Conservation (phyloP, 805 yeast genomes). For the Metschnikowia henanensis region DNA sequence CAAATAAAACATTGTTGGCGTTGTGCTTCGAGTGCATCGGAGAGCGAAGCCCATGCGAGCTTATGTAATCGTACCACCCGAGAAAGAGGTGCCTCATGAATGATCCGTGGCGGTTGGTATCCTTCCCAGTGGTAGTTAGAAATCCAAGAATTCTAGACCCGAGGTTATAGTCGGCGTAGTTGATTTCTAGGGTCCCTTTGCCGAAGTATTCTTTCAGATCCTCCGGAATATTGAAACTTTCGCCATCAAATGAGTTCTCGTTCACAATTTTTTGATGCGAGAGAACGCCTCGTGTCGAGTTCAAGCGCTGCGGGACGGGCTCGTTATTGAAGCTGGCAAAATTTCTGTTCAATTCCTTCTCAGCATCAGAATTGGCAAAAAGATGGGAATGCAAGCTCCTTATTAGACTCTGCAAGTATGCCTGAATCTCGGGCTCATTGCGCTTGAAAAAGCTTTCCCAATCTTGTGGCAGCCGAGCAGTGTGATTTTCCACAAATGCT, state of each 20-base stretch:
- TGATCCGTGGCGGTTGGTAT: slow-evolving; percentile 15
- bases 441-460: slow-evolving; percentile 28
- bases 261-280: slow-evolving; percentile 7
- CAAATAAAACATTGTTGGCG: slow-evolving; percentile 39
- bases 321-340: slow-evolving; percentile 25
- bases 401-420: slow-evolving; percentile 8
- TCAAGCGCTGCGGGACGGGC: slow-evolving; percentile 25
- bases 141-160: slow-evolving; percentile 44
- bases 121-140: slow-evolving; percentile 28
- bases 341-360: slow-evolving; percentile 21
- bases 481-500: slow-evolving; percentile 31
- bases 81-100: slow-evolving; percentile 28
- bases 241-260: slow-evolving; percentile 10
- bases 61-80: slow-evolving; percentile 43
- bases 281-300: slow-evolving; percentile 26
- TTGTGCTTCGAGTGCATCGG: slow-evolving; percentile 30
- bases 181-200: slow-evolving; percentile 35
- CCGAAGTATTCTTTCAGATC: slow-evolving; percentile 31
- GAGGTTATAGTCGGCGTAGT: slow-evolving; percentile 40
- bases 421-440: slow-evolving; percentile 21
- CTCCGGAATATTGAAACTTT: slow-evolving; percentile 28
- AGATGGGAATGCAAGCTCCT: slow-evolving; percentile 12
- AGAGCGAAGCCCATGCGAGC: slow-evolving; percentile 22
- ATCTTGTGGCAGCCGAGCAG: slow-evolving; percentile 11
- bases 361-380: slow-evolving; percentile 25